Base-by-base conservation (phyloP, 345 rosid genomes). In the Lumnitzera racemosa region DNA sequence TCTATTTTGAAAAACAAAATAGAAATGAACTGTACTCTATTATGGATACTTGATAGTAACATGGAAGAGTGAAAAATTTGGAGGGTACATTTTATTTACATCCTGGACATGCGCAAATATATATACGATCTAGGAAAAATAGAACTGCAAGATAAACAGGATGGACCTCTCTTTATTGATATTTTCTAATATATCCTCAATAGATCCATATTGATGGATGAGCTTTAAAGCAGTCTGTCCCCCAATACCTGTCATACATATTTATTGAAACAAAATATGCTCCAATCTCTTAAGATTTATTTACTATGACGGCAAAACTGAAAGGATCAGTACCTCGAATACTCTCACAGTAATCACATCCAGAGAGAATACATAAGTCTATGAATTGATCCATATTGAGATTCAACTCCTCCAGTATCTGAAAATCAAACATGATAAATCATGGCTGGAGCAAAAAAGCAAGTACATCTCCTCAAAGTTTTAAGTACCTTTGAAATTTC, bases 271-370 rank as follows among this genome's bases (percentile, higher is more conserved):
- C 5, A 36, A 9, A n/a, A 36, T 36, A 9, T 36, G 43, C 43
- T 5, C 43, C 43, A 36, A 1, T 36, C 43, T 36, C 43, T 36
- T 9, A 36, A 4, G 43, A 36, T 36, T 36, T 4, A 36, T 36
- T 36, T 5, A 36, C 5, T 3, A 36, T 36, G 43, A 36, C 9
- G 4, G 7, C 11, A 9, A 27, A 27, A 36, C 7, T 9, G 10
- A 36, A 29, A 23, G 36, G 27, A 49, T 17, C 14, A 24, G 49
- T 80, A 92, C 98, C 96, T 74, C 78, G 82, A 69, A 94, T 90
- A 76, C 88, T 90, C 61, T 94, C 96, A 75, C 99, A 94, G 61
- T 94, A 94, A 77, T 94, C 99, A 73, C 96, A 88, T 69, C 99
- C 99, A 24, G 96, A 94, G 59, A 94, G 91, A 69, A 94, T 90